phyloP scores from a whole-genome alignment of 2,329 filamentous ascomycete genomes.

The Cadophora sp. region DNA sequence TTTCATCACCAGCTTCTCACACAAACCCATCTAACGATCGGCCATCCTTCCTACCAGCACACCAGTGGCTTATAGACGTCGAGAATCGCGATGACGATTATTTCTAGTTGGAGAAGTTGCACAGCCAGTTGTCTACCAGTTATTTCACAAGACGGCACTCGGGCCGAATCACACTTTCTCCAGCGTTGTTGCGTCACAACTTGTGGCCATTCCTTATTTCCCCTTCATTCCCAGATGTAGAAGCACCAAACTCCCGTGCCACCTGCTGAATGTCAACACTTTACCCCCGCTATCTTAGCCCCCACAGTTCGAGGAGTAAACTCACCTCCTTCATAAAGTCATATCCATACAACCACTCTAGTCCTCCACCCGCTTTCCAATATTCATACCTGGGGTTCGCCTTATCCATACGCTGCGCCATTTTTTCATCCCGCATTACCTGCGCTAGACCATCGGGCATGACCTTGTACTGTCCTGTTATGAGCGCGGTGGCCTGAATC shows the following conservation, averaged over 20 bases:
- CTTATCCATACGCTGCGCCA: conserved; percentile 19
- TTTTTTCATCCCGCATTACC: conserved; percentile 11
- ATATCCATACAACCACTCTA: conserved; percentile 24
- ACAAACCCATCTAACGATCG: too few relatives aligned
- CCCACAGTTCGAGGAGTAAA: background rate
- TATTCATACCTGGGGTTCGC: conserved; percentile 19
- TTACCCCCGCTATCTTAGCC: background rate
- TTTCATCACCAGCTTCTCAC: too few relatives aligned
- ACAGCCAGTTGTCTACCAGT: too few relatives aligned
- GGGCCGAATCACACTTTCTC: too few relatives aligned
- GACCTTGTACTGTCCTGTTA: conserved; percentile 18
- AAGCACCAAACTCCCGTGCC: background rate
- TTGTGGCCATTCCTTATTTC: background rate
- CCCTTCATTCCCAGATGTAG: background rate
- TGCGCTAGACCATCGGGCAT: conserved; percentile 14
- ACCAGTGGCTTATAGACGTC: too few relatives aligned
- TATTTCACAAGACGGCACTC: too few relatives aligned
- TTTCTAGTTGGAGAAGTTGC: too few relatives aligned
- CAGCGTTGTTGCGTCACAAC: background rate
- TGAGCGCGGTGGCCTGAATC: conserved; percentile 15
- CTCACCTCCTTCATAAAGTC: conserved; percentile 18
- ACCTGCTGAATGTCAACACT: background rate
- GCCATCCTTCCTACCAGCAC: too few relatives aligned
- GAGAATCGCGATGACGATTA: too few relatives aligned
- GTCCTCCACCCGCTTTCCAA: conserved; percentile 18